These are phyloP conservation scores for Bretziella fagacearum DNA, from an alignment of 2,329 filamentous ascomycete genomes.

Conservation along the genomic window DNA sequence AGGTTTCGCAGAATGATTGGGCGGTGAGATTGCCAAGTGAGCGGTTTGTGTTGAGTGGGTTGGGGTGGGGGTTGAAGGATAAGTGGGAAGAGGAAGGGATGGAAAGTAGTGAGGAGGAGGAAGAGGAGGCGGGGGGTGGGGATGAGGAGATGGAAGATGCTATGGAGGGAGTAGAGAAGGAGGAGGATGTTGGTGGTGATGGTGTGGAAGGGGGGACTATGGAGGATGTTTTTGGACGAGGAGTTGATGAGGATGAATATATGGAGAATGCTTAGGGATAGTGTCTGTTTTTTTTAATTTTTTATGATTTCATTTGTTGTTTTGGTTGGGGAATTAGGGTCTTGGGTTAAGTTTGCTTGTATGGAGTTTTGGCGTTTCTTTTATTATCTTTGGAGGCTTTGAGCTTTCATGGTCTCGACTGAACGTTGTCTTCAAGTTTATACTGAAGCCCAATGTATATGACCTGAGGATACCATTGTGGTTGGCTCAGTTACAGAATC, in stretches of 20 bases:
- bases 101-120: constrained; percentile 25
- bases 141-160: constrained; percentile 25
- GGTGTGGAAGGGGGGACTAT: constrained; percentile 33
- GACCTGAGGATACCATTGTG: no score
- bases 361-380: constrained; percentile 10
- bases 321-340: not conserved
- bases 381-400: not conserved
- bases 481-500: no score
- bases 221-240: constrained; percentile 38
- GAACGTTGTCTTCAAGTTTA: no score
- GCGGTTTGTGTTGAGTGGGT: constrained; percentile 49
- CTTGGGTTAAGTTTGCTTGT: constrained; percentile 3
- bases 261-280: constrained; percentile 24
- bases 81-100: constrained; percentile 34
- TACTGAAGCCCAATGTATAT: no score
- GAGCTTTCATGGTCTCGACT: no score
- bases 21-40: constrained; percentile 49
- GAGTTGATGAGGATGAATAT: constrained; percentile 39
- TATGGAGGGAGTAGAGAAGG: constrained; percentile 32
- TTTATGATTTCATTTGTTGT: not conserved
- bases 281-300: constrained; percentile 3
- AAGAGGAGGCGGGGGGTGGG: constrained; percentile 25
- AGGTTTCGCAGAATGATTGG: constrained; percentile 48
- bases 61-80: constrained; percentile 46
- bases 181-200: constrained; percentile 29